These are phyloP conservation scores for Blepharisma stoltei DNA, from an alignment of 73 alveolate species.

Conservation along the genomic window DNA sequence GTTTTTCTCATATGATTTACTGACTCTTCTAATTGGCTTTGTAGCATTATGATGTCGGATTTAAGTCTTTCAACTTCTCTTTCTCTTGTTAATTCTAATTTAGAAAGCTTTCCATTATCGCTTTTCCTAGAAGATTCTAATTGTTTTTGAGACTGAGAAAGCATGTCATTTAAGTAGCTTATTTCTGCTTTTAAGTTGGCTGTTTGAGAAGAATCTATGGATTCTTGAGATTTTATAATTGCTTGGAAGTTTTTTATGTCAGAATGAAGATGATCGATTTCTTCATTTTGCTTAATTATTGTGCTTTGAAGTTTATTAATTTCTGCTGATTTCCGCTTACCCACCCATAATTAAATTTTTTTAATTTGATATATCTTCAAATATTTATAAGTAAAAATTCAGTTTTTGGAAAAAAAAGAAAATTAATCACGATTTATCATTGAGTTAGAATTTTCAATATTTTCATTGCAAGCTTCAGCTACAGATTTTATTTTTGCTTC, in stretches of 20 bases:
- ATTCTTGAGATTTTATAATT: not conserved
- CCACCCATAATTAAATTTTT: too few species aligned
- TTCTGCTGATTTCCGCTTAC: not conserved
- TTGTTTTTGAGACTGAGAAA: not conserved
- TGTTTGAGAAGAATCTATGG: not conserved
- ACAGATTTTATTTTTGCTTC: not conserved
- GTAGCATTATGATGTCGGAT: not conserved
- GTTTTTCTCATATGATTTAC: not conserved
- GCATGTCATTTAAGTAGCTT: not conserved
- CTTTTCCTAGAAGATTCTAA: not conserved
- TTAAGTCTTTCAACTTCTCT: conserved; percentile 12
- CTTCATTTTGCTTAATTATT: not conserved
- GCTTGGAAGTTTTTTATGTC: not conserved
- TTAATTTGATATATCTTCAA: too few species aligned
- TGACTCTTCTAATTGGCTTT: conserved; percentile 5
- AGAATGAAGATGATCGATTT: not conserved
- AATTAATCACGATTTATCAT: too few species aligned
- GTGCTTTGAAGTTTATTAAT: not conserved
- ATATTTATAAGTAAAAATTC: too few species aligned
- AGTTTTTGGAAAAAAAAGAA: too few species aligned
- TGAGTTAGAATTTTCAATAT: not conserved
- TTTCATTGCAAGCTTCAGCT: not conserved
- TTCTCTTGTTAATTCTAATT: not conserved
- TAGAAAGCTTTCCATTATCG: not conserved
- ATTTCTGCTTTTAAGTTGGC: conserved; percentile 6